These are phyloP conservation scores for Nothopassalora personata DNA, from an alignment of 2,329 filamentous ascomycete genomes.

Conservation along the genomic window DNA sequence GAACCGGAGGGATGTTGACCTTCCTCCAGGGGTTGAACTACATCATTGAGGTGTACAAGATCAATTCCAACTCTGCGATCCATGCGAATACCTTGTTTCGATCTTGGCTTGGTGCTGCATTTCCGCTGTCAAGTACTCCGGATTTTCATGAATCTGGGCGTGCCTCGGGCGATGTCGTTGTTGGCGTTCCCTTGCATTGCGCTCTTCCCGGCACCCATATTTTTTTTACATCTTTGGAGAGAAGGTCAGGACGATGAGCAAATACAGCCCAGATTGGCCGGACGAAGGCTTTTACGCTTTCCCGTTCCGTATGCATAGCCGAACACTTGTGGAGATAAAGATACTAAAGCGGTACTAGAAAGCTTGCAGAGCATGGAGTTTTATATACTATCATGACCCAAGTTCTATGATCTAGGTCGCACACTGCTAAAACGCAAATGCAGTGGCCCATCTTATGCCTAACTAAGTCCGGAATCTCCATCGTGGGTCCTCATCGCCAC, in stretches of 20 bases:
- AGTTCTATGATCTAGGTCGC: neutral
- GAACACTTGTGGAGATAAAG: too few relatives aligned
- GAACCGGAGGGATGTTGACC: slow-evolving; percentile 37
- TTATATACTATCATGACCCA: neutral
- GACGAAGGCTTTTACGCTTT: neutral
- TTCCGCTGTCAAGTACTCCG: slow-evolving; percentile 32
- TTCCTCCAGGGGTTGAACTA: slow-evolving; percentile 33
- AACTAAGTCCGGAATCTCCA: slow-evolving; percentile 52
- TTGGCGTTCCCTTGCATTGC: slow-evolving; percentile 30
- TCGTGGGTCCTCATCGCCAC: slow-evolving; percentile 58
- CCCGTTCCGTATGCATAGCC: too few relatives aligned
- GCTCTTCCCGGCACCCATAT: slow-evolving; percentile 24
- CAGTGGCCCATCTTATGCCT: too few relatives aligned
- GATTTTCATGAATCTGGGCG: slow-evolving; percentile 33
- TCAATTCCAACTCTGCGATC: slow-evolving; percentile 35
- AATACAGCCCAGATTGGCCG: slow-evolving; percentile 12
- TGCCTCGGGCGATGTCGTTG: slow-evolving; percentile 29
- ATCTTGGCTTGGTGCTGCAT: slow-evolving; percentile 30
- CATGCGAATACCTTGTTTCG: slow-evolving; percentile 32
- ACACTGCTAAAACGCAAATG: neutral
- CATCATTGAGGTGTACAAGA: slow-evolving; percentile 46
- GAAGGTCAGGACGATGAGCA: slow-evolving; percentile 20
- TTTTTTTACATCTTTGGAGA: slow-evolving; percentile 26
- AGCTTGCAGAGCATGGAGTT: too few relatives aligned
- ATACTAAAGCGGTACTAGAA: too few relatives aligned